Percentiles rank a stretch among this genome's conserved stretches.
These are phyloP conservation scores for Cucumis cinereus DNA, from an alignment of 306 rosid species.

Conservation along the genomic window DNA sequence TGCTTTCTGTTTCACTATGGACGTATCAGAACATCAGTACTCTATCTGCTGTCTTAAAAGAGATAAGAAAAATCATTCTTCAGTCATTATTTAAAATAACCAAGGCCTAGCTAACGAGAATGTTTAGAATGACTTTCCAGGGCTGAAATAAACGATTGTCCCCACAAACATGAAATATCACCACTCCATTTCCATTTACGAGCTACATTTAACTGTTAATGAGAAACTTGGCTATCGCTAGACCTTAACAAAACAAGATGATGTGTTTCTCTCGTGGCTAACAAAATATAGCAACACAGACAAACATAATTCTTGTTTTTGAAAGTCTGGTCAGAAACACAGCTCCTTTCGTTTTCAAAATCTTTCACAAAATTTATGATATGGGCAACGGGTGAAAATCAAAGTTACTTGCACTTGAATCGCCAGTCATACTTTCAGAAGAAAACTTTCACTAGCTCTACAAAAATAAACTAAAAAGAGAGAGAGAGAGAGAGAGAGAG, in stretches of 20 bases:
- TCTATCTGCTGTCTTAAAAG: not conserved
- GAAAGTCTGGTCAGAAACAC: not conserved
- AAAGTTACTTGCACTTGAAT: not conserved
- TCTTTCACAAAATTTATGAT: not conserved
- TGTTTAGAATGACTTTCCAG: too few species aligned
- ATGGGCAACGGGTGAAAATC: not conserved
- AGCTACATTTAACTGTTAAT: not conserved
- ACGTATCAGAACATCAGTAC: not conserved
- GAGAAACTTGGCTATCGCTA: not conserved
- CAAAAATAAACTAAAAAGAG: not conserved
- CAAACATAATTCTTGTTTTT: not conserved
- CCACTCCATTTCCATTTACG: not conserved
- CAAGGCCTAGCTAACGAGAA: not conserved
- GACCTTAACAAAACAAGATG: not conserved
- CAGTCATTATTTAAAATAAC: not conserved
- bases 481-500: not conserved
- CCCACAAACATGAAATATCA: not conserved
- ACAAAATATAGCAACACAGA: not conserved
- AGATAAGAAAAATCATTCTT: not conserved
- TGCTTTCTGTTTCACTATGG: not conserved
- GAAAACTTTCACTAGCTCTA: not conserved
- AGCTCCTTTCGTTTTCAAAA: not conserved
- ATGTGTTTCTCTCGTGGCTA: not conserved
- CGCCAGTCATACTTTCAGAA: not conserved
- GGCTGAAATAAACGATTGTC: not conserved